Conservation (phyloP, 2,329 filamentous ascomycete genomes). For the Thielaviopsis cerberus region DNA sequence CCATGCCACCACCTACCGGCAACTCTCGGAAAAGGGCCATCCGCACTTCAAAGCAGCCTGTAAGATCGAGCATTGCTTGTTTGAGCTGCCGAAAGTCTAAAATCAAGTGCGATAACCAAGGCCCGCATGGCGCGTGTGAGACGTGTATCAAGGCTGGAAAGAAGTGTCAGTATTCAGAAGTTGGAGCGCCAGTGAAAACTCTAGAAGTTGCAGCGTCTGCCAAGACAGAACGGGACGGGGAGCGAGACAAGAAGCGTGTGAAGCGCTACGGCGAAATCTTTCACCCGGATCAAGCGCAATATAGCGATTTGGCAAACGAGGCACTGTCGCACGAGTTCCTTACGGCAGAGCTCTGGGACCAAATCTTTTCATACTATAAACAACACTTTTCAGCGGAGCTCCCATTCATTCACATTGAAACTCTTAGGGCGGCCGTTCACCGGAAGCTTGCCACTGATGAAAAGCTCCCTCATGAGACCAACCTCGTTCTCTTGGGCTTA, state of each 20-base stretch:
- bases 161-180: constrained; percentile 52
- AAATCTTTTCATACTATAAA: constrained; percentile 52
- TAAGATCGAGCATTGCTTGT: constrained; percentile 68
- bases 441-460: constrained; percentile 14
- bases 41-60: constrained; percentile 31
- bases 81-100: constrained; percentile 59
- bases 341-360: constrained; percentile 46
- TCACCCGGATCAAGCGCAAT: constrained; percentile 21
- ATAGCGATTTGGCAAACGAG: constrained; percentile 31
- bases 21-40: constrained; percentile 20
- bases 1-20: background rate
- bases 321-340: constrained; percentile 43
- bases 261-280: constrained; percentile 26
- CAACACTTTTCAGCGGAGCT: constrained; percentile 55
- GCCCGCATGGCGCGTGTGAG: constrained; percentile 52
- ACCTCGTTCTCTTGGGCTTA: constrained; percentile 45
- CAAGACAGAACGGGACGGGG: constrained; percentile 25
- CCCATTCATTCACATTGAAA: constrained; percentile 50
- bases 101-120: constrained; percentile 71
- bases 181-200: constrained; percentile 21
- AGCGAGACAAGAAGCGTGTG: constrained; percentile 31
- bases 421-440: constrained; percentile 25
- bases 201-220: constrained; percentile 21
- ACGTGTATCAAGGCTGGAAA: constrained; percentile 54
- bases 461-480: constrained; percentile 27